phyloP scores from a whole-genome alignment of 148 eudicot genomes.

The Beta vulgaris region DNA sequence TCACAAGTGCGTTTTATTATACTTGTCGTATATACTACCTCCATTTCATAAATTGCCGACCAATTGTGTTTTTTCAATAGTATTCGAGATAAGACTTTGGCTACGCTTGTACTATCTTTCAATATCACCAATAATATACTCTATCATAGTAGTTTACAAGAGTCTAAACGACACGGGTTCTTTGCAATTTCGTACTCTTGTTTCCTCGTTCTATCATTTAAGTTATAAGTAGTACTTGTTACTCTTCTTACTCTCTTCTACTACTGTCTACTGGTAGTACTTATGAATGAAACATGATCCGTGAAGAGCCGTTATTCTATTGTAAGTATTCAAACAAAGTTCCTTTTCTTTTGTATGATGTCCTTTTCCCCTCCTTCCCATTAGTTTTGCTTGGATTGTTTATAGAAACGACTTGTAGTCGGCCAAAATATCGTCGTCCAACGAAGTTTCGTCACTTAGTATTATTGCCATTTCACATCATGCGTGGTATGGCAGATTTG shows the following conservation, averaged over 20 bases:
- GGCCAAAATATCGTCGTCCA: conserved; percentile 21
- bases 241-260: neutral
- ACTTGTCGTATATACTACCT: no score
- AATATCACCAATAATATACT: no score
- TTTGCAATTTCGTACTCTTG: conserved; percentile 25
- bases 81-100: no score
- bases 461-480: conserved; percentile 14
- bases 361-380: neutral
- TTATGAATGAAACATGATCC: neutral
- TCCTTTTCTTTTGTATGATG: neutral
- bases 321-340: neutral
- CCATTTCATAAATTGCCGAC: no score
- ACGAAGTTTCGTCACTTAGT: conserved; percentile 27
- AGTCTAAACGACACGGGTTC: conserved; percentile 3
- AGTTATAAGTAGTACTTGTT: neutral
- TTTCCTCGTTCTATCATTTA: conserved; percentile 4
- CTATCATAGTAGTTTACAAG: conserved; percentile 9
- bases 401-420: neutral
- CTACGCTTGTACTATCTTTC: no score
- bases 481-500: neutral
- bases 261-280: neutral
- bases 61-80: no score
- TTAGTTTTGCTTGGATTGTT: conserved; percentile 7
- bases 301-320: neutral
- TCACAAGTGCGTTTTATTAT: no score